Conservation (phyloP, 495 filamentous ascomycete species). For the Aspergillus carlsbadensis region DNA sequence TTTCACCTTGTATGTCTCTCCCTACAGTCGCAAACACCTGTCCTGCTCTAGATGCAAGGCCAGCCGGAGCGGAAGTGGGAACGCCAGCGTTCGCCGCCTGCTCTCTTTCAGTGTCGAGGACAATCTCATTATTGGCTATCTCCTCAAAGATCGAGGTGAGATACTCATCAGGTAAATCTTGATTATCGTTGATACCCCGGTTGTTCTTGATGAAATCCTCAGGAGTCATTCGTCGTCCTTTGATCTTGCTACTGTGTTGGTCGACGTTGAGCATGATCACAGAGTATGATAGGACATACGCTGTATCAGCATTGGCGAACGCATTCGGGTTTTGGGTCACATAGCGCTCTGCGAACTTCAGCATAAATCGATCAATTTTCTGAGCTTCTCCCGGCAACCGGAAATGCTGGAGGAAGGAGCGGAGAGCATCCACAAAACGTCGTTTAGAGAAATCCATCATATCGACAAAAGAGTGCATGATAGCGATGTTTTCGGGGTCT, state of each 20-base stretch:
- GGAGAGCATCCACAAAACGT: constrained; percentile 88
- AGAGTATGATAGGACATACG: constrained; percentile 93
- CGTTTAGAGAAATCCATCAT: constrained; percentile 91
- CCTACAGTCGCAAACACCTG: constrained; percentile 88
- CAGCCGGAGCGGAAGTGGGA: constrained; percentile 56
- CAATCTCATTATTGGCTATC: constrained; percentile 88
- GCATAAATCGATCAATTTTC: constrained; percentile 99
- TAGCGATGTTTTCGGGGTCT: constrained; percentile 86
- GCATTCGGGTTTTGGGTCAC: constrained; percentile 93
- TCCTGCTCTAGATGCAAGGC: constrained; percentile 79
- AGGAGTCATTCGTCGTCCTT: constrained; percentile 79
- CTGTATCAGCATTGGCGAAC: constrained; percentile 97
- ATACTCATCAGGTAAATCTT: constrained; percentile 91
- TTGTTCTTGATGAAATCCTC: constrained; percentile 99
- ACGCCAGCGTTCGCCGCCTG: constrained; percentile 72
- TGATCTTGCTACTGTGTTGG: constrained; percentile 85
- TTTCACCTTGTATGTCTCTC: constrained; percentile 88
- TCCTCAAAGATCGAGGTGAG: constrained; percentile 87
- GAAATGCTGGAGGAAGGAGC: constrained; percentile 92
- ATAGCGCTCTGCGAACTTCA: constrained; percentile 97
- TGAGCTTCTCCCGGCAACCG: constrained; percentile 94
- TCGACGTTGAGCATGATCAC: constrained; percentile 98
- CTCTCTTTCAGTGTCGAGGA: constrained; percentile 87
- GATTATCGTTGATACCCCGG: constrained; percentile 94
- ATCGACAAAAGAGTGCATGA: constrained; percentile 98